Base-by-base conservation (phyloP, 1,284 basidiomycete species). In the Neonothopanus nambi region DNA sequence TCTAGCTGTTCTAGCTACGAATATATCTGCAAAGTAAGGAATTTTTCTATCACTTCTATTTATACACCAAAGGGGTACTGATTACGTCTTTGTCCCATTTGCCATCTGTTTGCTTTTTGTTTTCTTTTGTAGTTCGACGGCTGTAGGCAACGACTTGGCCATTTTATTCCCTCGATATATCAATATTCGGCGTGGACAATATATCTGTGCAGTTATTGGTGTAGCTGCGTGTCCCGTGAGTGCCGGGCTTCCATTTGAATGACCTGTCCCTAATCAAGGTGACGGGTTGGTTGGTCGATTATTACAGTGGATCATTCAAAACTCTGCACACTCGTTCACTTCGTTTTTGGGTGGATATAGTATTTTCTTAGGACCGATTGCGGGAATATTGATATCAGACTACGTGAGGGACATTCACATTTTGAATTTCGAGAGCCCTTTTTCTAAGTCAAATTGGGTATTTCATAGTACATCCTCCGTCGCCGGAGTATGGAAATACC, bases 191-290 rank as follows among this genome's bases (percentile, higher is more conserved):
- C 43, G 43, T 26, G 43, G 43, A 8, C 43, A 45, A 24, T 65
- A 85, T 55, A 72, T 88, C 33, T 85, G 82, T 21, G 80, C 84
- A 8, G 60, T 86, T 41, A 65, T 89, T 6, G 86, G 82, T 20
- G 81, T 81, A 1, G 60, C 54, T 20, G 55, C 60, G 28, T 61
- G 59, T 41, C 59, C 60, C 13, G 13, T 85, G 77, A 76, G 77
- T 69, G 3, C 64, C 73, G 24, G 67, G 30, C 30, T 2, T 33
- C 5, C 5, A 33, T 9, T 33, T 33, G 13, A 65, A n/a, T n/a
- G n/a, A n/a, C n/a, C n/a, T n/a, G n/a, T n/a, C n/a, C n/a, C n/a
- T n/a, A n/a, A n/a, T n/a, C n/a, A n/a, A n/a, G n/a, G n/a, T n/a
- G n/a, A n/a, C n/a, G n/a, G n/a, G n/a, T n/a, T n/a, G n/a, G 37